Evolutionary conservation across 768 basidiomycete genomes (phyloP), one percentile per base, ranked within the genome.

Genomic region (Mycena pura): DNA sequence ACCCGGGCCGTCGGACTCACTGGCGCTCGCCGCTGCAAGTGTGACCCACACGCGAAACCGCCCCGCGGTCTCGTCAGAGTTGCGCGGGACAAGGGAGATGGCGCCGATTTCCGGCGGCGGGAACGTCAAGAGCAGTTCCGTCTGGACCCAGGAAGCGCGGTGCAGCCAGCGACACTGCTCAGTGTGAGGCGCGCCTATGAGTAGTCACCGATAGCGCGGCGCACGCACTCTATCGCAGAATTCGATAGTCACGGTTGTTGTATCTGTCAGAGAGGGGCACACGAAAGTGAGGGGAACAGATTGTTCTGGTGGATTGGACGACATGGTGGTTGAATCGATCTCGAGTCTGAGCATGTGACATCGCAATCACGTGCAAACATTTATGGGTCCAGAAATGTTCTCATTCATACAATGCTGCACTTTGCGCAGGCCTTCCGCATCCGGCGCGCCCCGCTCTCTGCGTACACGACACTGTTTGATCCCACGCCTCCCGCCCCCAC

Each of bases 131-230:
- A 95, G 84, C 15, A 98, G 82, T 68, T 97, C 96, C 0, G 95
- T 97, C 62, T 93, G 91, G n/a, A 89, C 84, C 96, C 96, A 98
- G 11, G 86, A 88, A 29, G 96, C 95, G 68, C 95, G 84, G 67
- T 96, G 95, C 36, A 95, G 82, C 95, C 95, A 96, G 69, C 31
- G 49, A 49, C 55, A 40, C 41, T 64, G 34, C 48, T 21, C 54
- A 36, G 24, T 24, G 40, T 9, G 36, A 57, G 25, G 57, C 44
- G 53, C 40, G 41, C 41, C 40, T 57, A 34, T 29, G 27, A 19
- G 1, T 9, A 36, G 11, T 38, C 17, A 45, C 39, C 44, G 22
- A 32, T 53, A 13, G 31, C 54, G 55, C 49, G 48, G 50, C 15
- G 17, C 13, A 80, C 90, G 70, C 71, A 94, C 92, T 78, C 93